Conservation (phyloP, 73 alveolate species). For the Effrenium voratum region DNA sequence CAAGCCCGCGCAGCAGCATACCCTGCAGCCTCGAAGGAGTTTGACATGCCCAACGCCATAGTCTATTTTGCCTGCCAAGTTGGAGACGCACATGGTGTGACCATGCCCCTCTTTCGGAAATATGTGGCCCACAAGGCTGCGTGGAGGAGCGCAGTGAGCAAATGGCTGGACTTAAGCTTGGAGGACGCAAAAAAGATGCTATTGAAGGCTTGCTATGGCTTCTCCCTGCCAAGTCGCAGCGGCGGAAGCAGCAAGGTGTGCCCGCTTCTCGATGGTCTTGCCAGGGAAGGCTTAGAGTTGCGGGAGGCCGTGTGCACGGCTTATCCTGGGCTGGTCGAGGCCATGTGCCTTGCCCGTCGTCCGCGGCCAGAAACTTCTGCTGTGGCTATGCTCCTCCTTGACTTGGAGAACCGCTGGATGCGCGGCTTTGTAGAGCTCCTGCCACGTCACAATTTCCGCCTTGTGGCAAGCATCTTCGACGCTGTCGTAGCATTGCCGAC, state of each 20-base stretch:
- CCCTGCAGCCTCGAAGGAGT: not conserved
- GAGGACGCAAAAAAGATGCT: constrained; percentile 21
- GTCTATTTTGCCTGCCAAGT: not conserved
- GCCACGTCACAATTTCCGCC: not conserved
- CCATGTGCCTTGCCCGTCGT: not conserved
- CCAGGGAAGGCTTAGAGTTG: not conserved
- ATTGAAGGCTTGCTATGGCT: constrained; percentile 21
- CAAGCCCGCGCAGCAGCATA: constrained; percentile 6
- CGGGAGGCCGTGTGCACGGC: not conserved
- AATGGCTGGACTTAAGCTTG: not conserved
- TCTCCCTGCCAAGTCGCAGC: not conserved
- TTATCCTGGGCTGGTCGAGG: not conserved
- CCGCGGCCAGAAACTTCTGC: constrained; percentile 6
- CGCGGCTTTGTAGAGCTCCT: not conserved
- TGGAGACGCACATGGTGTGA: not conserved
- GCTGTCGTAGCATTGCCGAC: constrained; percentile 18
- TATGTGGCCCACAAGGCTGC: not conserved
- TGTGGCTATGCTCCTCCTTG: not conserved
- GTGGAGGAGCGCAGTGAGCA: not conserved
- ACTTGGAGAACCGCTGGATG: not conserved
- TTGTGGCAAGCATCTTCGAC: constrained; percentile 9
- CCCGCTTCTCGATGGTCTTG: constrained; percentile 26
- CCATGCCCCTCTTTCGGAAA: not conserved
- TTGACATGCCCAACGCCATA: constrained; percentile 32
- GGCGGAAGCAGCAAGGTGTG: not conserved